These are phyloP conservation scores for Suillus lakei DNA, from an alignment of 768 basidiomycete genomes.

Conservation along the genomic window DNA sequence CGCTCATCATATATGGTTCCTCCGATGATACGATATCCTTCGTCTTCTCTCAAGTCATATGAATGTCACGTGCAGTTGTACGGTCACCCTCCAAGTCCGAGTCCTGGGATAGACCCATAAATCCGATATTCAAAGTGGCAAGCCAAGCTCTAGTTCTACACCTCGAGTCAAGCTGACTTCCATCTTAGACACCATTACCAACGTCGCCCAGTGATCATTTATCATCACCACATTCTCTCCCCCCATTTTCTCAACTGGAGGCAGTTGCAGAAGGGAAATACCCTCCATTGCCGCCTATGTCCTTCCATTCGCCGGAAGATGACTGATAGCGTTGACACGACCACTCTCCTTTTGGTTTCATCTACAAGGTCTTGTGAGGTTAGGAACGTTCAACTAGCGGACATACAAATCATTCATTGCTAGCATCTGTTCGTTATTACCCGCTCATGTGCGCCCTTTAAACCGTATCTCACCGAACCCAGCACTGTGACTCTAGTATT, in stretches of 20 bases:
- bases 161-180: constrained; percentile 14
- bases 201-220: constrained; percentile 43
- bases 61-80: constrained; percentile 56
- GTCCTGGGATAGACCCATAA: constrained; percentile 70
- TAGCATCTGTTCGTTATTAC: constrained; percentile 29
- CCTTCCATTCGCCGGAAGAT: constrained; percentile 61
- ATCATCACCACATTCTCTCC: constrained; percentile 56
- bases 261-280: constrained; percentile 82
- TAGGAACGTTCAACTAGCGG: constrained; percentile 25
- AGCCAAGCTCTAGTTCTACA: constrained; percentile 38
- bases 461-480: constrained; percentile 22
- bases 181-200: constrained; percentile 57
- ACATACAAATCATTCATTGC: constrained; percentile 29
- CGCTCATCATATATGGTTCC: constrained; percentile 40
- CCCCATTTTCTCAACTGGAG: constrained; percentile 81
- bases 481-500: constrained; percentile 20
- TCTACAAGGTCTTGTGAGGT: constrained; percentile 25
- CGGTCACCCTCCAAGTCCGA: constrained; percentile 66
- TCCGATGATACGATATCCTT: constrained; percentile 41
- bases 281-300: constrained; percentile 77
- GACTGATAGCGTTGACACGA: constrained; percentile 28
- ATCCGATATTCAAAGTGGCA: constrained; percentile 92
- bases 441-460: constrained; percentile 27
- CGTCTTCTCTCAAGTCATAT: constrained; percentile 46
- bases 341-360: constrained; percentile 26